A percentile compares a stretch with the other conserved stretches of the same genome.
These are phyloP conservation scores for Primulina huaijiensis DNA, from an alignment of 257 asterid genomes.

Conservation along the genomic window DNA sequence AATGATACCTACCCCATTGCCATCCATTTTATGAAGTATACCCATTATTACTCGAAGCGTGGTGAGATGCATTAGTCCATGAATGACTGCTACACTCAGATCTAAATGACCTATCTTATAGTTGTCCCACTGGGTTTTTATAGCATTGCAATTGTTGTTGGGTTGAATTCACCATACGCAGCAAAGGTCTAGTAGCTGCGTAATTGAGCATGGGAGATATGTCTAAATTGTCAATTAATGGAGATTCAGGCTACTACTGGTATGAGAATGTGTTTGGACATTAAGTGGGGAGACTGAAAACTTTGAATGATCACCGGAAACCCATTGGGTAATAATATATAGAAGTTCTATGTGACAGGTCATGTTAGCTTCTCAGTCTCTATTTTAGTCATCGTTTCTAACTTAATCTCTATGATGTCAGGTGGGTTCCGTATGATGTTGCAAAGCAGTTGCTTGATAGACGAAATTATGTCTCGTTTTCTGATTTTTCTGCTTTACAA, in stretches of 20 bases:
- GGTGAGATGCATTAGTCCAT: not conserved
- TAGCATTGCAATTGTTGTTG: slow-evolving; percentile 5
- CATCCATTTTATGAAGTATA: not conserved
- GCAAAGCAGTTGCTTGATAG: slow-evolving; percentile 73
- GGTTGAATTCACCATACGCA: not conserved
- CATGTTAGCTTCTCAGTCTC: slow-evolving; percentile 2
- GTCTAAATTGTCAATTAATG: not conserved
- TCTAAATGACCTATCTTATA: not conserved
- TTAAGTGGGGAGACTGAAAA: not conserved
- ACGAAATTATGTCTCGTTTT: slow-evolving; percentile 60
- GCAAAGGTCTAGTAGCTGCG: slow-evolving; percentile 1
- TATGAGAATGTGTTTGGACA: not conserved
- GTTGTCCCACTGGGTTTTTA: not conserved
- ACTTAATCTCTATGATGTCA: slow-evolving; percentile 27
- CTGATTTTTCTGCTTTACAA: slow-evolving; percentile 48
- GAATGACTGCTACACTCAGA: not conserved
- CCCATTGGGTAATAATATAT: not conserved
- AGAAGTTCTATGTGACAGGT: not conserved
- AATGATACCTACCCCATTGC: not conserved
- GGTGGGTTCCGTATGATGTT: slow-evolving; percentile 85
- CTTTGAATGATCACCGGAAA: not conserved
- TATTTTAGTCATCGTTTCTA: slow-evolving; percentile 14
- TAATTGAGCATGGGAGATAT: slow-evolving; percentile 1
- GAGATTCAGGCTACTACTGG: not conserved
- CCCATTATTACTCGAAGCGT: not conserved